These are phyloP conservation scores for Mortierella sp. DNA, from an alignment of 371 early-diverging fungal genomes.

Conservation along the genomic window DNA sequence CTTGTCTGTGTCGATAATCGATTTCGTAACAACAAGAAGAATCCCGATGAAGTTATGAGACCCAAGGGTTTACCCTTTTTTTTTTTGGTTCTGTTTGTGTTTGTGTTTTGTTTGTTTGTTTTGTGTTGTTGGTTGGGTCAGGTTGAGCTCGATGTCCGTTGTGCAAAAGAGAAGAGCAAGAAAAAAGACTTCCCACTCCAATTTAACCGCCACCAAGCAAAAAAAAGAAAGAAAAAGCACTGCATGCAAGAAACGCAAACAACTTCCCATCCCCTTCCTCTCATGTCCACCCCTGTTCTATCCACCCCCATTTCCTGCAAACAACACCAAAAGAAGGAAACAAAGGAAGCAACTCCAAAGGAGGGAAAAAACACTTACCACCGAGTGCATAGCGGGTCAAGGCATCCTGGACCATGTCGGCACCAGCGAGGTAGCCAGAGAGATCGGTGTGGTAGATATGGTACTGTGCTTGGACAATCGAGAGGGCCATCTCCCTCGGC, in stretches of 20 bases:
- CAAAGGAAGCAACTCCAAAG: not conserved
- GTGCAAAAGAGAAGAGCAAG: not conserved
- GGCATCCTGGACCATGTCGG: slow-evolving; percentile 49
- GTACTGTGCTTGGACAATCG: slow-evolving; percentile 49
- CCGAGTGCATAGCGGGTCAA: slow-evolving; percentile 43
- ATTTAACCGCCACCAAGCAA: slow-evolving; percentile 10
- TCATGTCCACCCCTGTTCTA: not conserved
- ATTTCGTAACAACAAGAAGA: not conserved
- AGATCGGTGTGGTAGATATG: slow-evolving; percentile 54
- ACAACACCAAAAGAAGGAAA: not conserved
- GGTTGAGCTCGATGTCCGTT: not conserved
- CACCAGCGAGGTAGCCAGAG: slow-evolving; percentile 46
- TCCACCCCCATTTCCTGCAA: not conserved
- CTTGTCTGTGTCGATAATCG: no score
- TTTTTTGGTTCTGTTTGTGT: not conserved
- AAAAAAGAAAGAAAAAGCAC: not conserved
- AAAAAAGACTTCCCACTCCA: not conserved
- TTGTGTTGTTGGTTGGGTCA: not conserved
- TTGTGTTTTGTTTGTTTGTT: not conserved
- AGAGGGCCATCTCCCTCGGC: slow-evolving; percentile 43
- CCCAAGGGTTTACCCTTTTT: not conserved
- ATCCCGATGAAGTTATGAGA: not conserved
- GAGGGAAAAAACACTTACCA: slow-evolving; percentile 30
- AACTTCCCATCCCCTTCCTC: not conserved
- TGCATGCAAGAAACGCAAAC: no score